Evolutionary conservation across 1,284 basidiomycete species (phyloP).

Genomic region (Leccinum griseonigrum): DNA sequence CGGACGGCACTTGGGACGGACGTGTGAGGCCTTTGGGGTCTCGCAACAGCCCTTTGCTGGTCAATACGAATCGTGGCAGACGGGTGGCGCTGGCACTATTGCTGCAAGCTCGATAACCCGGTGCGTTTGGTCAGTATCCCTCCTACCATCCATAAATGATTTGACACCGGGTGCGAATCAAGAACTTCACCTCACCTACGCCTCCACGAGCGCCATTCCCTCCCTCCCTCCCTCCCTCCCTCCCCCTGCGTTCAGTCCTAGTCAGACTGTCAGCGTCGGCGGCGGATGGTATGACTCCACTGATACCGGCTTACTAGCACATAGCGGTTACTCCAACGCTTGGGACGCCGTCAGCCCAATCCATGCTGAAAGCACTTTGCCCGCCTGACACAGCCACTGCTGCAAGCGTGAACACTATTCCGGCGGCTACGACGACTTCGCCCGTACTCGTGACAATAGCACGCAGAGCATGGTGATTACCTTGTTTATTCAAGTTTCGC

Average conservation of each 20-base stretch:
- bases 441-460: slow-evolving; percentile 4
- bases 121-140: slow-evolving; percentile 52
- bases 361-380: slow-evolving; percentile 48
- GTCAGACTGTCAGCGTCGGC: slow-evolving; percentile 50
- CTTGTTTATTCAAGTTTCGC: too few relatives aligned
- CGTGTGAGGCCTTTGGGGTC: slow-evolving; percentile 57
- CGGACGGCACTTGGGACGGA: slow-evolving; percentile 55
- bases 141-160: slow-evolving; percentile 41
- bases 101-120: slow-evolving; percentile 42
- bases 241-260: slow-evolving; percentile 56
- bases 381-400: slow-evolving; percentile 35
- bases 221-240: slow-evolving; percentile 43
- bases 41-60: slow-evolving; percentile 50
- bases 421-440: slow-evolving; percentile 6
- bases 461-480: slow-evolving; percentile 5
- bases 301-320: slow-evolving; percentile 49
- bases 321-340: slow-evolving; percentile 64
- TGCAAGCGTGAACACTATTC: slow-evolving; percentile 4
- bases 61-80: slow-evolving; percentile 67
- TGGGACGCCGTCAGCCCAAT: slow-evolving; percentile 51
- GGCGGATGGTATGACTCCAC: slow-evolving; percentile 71
- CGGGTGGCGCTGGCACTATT: slow-evolving; percentile 72
- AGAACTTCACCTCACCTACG: slow-evolving; percentile 58
- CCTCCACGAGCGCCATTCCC: slow-evolving; percentile 56
- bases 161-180: slow-evolving; percentile 22